Evolutionary conservation across 2,329 filamentous ascomycete species (phyloP).

Genomic region (Beauveria asiatica): DNA sequence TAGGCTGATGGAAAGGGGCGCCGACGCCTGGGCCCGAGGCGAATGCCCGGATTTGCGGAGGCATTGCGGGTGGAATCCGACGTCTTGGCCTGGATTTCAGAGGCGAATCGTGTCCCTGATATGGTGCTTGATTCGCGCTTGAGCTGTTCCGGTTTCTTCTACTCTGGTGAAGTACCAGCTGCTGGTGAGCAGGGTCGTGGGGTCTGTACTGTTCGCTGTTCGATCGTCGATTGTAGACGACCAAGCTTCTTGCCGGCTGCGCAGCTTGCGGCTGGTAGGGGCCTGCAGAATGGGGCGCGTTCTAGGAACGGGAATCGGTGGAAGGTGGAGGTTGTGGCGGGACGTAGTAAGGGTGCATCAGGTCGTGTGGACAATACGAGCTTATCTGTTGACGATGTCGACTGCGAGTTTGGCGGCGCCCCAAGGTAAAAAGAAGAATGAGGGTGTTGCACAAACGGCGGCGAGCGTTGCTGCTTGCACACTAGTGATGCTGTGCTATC

Average conservation of each 20-base stretch:
- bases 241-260: no score
- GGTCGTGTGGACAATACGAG: neutral
- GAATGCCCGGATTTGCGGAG: conserved; percentile 31
- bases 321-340: neutral
- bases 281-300: neutral
- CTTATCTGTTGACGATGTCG: neutral
- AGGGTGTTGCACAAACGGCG: neutral
- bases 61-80: conserved; percentile 19
- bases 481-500: conserved; percentile 3
- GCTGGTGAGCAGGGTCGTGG: neutral
- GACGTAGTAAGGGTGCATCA: neutral
- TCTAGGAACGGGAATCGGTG: neutral
- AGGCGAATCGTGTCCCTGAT: neutral
- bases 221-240: neutral
- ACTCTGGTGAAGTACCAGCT: neutral
- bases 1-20: conserved; percentile 35
- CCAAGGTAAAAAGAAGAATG: neutral
- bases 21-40: conserved; percentile 28
- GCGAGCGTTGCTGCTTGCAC: neutral
- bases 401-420: neutral
- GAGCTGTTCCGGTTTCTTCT: neutral
- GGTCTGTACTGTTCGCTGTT: neutral
- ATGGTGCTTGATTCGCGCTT: neutral
- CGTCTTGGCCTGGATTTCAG: no score
- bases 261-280: neutral